Conservation (phyloP, 2,329 filamentous ascomycete genomes). For the Alternaria incomplexa region DNA sequence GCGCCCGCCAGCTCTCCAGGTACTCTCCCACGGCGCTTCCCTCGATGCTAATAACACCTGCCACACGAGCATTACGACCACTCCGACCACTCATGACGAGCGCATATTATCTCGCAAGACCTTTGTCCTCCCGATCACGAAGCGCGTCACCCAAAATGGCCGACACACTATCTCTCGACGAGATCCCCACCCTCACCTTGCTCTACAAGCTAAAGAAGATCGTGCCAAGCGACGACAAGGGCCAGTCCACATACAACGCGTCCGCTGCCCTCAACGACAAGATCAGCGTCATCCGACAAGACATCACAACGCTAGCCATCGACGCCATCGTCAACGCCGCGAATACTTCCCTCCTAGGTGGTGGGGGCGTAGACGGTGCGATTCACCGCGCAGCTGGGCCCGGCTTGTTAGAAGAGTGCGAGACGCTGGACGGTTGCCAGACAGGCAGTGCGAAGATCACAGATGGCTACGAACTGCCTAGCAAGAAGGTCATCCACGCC, state of each 20-base stretch:
- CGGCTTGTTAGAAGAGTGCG: slow-evolving; percentile 72
- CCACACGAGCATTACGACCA: not conserved
- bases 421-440: slow-evolving; percentile 71
- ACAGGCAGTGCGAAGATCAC: slow-evolving; percentile 88
- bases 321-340: slow-evolving; percentile 94
- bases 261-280: slow-evolving; percentile 63
- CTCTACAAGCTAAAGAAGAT: slow-evolving; percentile 70
- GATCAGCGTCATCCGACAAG: slow-evolving; percentile 72
- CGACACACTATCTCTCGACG: slow-evolving; percentile 48
- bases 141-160: slow-evolving; percentile 4
- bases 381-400: slow-evolving; percentile 85
- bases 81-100: slow-evolving; percentile 24
- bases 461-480: slow-evolving; percentile 74
- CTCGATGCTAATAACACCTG: not conserved
- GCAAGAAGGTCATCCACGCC: slow-evolving; percentile 82
- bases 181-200: slow-evolving; percentile 67
- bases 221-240: slow-evolving; percentile 20
- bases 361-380: slow-evolving; percentile 79
- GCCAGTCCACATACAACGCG: slow-evolving; percentile 16
- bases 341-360: slow-evolving; percentile 77
- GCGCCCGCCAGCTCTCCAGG: not conserved
- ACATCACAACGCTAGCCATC: slow-evolving; percentile 80
- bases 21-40: not conserved
- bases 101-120: slow-evolving; percentile 32
- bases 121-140: slow-evolving; percentile 3